phyloP scores from a whole-genome alignment of 345 rosid species.

The Mercurialis annua region DNA sequence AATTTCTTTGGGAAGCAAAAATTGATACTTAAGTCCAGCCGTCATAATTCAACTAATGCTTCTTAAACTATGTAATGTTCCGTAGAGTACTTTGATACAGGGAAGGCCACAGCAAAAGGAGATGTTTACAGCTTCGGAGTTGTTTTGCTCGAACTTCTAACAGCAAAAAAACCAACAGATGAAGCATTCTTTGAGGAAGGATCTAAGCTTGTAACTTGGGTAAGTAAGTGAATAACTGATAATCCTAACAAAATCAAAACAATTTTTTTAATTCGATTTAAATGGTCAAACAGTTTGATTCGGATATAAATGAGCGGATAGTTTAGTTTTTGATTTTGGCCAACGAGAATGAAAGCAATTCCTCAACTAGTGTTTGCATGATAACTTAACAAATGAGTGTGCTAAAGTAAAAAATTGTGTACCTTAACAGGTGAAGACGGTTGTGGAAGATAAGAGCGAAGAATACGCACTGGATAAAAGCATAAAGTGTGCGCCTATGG shows the following conservation, averaged over 20 bases:
- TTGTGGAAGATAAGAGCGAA: slow-evolving; percentile 61
- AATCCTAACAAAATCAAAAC: too few species aligned
- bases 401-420: slow-evolving; percentile 5
- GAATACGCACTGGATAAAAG: slow-evolving; percentile 56
- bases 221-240: too few species aligned
- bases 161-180: slow-evolving; percentile 74
- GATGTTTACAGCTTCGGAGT: slow-evolving; percentile 91
- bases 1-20: too few species aligned
- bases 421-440: slow-evolving; percentile 59
- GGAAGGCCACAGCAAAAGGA: slow-evolving; percentile 74
- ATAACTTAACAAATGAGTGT: neutral
- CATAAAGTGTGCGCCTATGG: slow-evolving; percentile 47
- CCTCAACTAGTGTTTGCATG: too few species aligned
- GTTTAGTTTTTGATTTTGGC: neutral
- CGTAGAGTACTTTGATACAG: slow-evolving; percentile 77
- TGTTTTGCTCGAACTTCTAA: slow-evolving; percentile 69
- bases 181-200: slow-evolving; percentile 83
- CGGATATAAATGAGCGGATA: too few species aligned
- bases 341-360: too few species aligned
- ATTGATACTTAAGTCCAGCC: neutral
- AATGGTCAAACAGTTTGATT: too few species aligned
- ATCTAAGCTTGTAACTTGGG: slow-evolving; percentile 91
- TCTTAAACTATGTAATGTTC: neutral
- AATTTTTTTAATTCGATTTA: too few species aligned
- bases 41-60: neutral